Evolutionary conservation across 495 filamentous ascomycete genomes (phyloP), one percentile per base, ranked within the genome.

Genomic region (Sabuloglossum arenarium): DNA sequence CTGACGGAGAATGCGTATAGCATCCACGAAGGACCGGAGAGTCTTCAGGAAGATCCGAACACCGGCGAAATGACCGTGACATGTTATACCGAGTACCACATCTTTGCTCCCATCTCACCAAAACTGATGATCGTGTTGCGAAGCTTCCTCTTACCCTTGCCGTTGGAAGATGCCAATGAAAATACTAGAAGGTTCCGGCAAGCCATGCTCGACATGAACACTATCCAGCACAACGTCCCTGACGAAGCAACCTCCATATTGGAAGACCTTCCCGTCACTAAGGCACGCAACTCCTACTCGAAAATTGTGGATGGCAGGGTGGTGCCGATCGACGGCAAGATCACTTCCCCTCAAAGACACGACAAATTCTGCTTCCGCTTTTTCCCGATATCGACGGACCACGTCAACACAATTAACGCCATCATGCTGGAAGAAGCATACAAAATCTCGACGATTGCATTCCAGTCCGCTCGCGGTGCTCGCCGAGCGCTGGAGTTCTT

Each of bases 81-180:
- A 11, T 14, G 43, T 24, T 70, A 62, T 24, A 70, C 68, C 0
- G 65, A 67, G 8, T 65, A 68, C 28, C 74, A 79, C 52, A 56
- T 61, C 8, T 71, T 79, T 58, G 68, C 70, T 3, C 70, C 71
- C 3, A 59, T 79, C n/a, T 71, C 75, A 1, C 72, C 75, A 0
- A 69, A 64, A 54, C 58, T 79, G 11, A 69, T 77, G 60, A 68
- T 78, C 24, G 63, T 79, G 11, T 62, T 76, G 14, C 63, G 75
- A 37, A 64, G 59, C 31, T 55, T 58, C 27, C 28, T 66, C 14
- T 51, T 71, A 6, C 62, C 62, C 5, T 32, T 37, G 25, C 34
- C 37, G 9, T 51, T 53, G 14, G 60, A 60, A 53, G 61, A 66
- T 25, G 53, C 49, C 11, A 49, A 59, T 23, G 49, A 61, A 28